Evolutionary conservation across 352 stramenopile species (phyloP).

Genomic region (Phytophthora pini): DNA sequence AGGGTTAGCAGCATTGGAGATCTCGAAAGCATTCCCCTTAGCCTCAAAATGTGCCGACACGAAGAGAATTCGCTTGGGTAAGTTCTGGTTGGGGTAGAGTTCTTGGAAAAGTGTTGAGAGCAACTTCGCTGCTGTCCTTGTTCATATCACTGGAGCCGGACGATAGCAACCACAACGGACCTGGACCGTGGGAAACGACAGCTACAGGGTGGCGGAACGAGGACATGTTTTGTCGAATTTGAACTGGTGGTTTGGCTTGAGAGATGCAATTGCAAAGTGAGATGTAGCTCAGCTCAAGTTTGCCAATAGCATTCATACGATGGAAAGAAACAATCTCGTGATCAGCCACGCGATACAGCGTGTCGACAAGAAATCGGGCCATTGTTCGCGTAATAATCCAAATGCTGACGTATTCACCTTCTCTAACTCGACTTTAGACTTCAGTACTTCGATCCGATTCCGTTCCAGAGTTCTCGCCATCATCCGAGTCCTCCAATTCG

Average conservation of each 20-base stretch:
- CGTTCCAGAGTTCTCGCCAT: neutral
- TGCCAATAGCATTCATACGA: too few relatives aligned
- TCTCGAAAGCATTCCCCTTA: neutral
- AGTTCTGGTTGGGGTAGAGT: slow-evolving; percentile 3
- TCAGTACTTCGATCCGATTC: neutral
- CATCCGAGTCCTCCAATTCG: slow-evolving; percentile 3
- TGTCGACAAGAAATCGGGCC: too few relatives aligned
- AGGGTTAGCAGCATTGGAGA: neutral
- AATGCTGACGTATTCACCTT: too few relatives aligned
- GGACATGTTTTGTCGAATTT: neutral
- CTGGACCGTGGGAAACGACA: too few relatives aligned
- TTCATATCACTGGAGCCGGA: too few relatives aligned
- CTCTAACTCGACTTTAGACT: neutral
- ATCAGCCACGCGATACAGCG: too few relatives aligned
- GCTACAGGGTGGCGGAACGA: neutral
- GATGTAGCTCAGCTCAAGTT: too few relatives aligned
- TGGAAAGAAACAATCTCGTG: too few relatives aligned
- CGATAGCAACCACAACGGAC: too few relatives aligned
- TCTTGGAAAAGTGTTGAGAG: neutral
- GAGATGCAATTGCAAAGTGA: too few relatives aligned
- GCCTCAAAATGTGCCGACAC: slow-evolving; percentile 79
- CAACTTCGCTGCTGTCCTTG: neutral
- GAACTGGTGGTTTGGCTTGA: too few relatives aligned
- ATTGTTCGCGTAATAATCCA: too few relatives aligned
- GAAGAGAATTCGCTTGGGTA: slow-evolving; percentile 76